A percentile compares a stretch with the other conserved stretches of the same genome.
These are phyloP conservation scores for Hypholoma fasciculare DNA, from an alignment of 768 basidiomycete genomes.

Conservation along the genomic window DNA sequence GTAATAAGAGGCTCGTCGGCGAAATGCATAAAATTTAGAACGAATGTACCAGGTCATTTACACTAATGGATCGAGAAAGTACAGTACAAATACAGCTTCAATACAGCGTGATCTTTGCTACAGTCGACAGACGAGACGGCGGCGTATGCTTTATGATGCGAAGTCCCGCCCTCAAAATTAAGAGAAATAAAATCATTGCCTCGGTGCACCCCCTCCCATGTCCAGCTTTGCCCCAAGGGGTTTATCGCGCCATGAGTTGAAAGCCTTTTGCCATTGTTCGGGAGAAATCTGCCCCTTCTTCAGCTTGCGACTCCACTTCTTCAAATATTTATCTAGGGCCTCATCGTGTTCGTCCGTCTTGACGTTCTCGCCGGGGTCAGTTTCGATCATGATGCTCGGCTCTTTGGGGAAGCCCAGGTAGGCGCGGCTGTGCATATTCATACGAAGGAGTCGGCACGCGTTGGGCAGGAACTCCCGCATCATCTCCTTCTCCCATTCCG, in stretches of 20 bases:
- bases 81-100: no score
- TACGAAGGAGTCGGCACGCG: background rate
- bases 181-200: background rate
- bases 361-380: constrained; percentile 25
- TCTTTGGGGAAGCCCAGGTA: constrained; percentile 23
- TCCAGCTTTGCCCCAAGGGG: background rate
- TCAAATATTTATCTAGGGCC: constrained; percentile 20
- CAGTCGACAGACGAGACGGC: no score
- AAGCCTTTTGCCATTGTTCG: constrained; percentile 13
- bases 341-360: constrained; percentile 8
- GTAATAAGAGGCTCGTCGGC: no score
- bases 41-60: no score
- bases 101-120: no score
- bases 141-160: no score
- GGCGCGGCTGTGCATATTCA: constrained; percentile 1
- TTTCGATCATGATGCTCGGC: constrained; percentile 20
- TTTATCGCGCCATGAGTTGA: background rate
- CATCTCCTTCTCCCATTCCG: constrained; percentile 21
- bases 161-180: no score
- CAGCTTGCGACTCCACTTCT: constrained; percentile 25
- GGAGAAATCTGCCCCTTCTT: constrained; percentile 23
- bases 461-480: constrained; percentile 13
- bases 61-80: no score
- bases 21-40: no score
- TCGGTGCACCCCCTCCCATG: background rate